Evolutionary conservation across 1,284 basidiomycete species (phyloP).

Genomic region (Wallemia mellicola): DNA sequence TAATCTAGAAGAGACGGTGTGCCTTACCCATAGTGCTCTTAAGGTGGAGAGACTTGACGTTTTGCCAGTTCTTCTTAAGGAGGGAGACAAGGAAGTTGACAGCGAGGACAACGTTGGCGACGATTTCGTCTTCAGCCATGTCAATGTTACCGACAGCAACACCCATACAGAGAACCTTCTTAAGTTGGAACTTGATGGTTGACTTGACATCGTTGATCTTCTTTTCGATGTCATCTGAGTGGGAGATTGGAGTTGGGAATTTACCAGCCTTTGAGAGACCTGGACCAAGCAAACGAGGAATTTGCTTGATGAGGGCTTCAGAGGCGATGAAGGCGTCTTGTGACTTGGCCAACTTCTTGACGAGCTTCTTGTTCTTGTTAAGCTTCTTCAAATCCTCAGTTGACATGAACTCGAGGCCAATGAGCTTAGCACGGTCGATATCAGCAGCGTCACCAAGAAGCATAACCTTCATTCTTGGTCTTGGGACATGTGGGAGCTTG

Average conservation of each 20-base stretch:
- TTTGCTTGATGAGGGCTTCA: conserved; percentile 97
- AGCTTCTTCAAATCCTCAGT: conserved; percentile 99
- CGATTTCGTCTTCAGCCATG: conserved; percentile 92
- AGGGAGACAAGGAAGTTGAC: conserved; percentile 98
- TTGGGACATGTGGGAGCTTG: conserved; percentile 86
- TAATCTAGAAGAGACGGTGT: conserved; percentile 48
- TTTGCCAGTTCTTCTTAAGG: conserved; percentile 99
- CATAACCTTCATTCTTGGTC: conserved; percentile 96
- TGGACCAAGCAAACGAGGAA: conserved; percentile 94
- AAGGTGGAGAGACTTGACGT: conserved; percentile 94
- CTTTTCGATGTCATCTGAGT: conserved; percentile 65
- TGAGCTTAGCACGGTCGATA: conserved; percentile 94
- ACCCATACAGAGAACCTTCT: conserved; percentile 98
- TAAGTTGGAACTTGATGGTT: conserved; percentile 98
- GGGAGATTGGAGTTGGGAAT: conserved; percentile 91
- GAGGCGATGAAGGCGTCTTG: conserved; percentile 98
- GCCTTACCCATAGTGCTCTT: conserved; percentile 99
- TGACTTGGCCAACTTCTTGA: conserved; percentile 99
- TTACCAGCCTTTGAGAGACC: conserved; percentile 99
- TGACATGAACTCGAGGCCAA: conserved; percentile 93
- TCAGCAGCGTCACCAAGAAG: conserved; percentile 97
- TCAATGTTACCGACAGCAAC: conserved; percentile 92
- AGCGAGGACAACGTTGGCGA: conserved; percentile 91
- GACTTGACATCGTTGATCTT: conserved; percentile 89
- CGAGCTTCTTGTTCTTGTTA: conserved; percentile 99